phyloP scores from a whole-genome alignment of 2,329 filamentous ascomycete species.

The Orbilia brochopaga region DNA sequence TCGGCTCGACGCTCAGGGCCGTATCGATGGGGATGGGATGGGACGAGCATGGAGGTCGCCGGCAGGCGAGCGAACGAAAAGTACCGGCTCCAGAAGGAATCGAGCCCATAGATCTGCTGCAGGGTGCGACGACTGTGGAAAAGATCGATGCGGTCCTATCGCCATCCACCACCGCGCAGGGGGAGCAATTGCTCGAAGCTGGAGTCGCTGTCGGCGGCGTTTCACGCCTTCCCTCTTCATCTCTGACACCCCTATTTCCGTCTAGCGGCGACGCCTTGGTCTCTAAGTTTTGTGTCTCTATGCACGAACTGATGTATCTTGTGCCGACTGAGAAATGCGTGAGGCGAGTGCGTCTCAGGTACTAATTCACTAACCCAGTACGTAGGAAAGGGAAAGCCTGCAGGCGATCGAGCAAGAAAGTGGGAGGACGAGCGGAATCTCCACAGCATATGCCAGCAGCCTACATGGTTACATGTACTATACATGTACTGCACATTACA shows the following conservation, averaged over 20 bases:
- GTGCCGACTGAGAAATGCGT: not conserved
- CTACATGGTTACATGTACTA: too few species aligned
- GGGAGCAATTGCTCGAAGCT: not conserved
- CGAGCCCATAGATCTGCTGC: not conserved
- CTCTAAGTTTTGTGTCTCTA: not conserved
- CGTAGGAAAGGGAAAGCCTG: not conserved
- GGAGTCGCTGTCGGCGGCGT: not conserved
- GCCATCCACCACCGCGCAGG: not conserved
- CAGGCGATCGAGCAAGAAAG: not conserved
- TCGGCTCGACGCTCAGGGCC: conserved; percentile 6
- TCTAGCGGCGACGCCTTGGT: not conserved
- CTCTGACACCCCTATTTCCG: not conserved
- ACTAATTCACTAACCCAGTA: not conserved
- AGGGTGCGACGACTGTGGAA: not conserved
- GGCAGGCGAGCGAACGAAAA: not conserved
- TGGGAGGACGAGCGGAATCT: not conserved
- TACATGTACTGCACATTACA: too few species aligned
- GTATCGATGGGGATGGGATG: too few species aligned
- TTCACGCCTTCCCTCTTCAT: conserved; percentile 1
- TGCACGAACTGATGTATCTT: not conserved
- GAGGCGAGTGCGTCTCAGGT: not conserved
- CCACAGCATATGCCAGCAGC: not conserved
- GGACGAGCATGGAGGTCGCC: not conserved
- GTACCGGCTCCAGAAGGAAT: conserved; percentile 6
- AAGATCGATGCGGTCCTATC: not conserved